Evolutionary conservation across 306 rosid species (phyloP).

Genomic region (Prunus mira): DNA sequence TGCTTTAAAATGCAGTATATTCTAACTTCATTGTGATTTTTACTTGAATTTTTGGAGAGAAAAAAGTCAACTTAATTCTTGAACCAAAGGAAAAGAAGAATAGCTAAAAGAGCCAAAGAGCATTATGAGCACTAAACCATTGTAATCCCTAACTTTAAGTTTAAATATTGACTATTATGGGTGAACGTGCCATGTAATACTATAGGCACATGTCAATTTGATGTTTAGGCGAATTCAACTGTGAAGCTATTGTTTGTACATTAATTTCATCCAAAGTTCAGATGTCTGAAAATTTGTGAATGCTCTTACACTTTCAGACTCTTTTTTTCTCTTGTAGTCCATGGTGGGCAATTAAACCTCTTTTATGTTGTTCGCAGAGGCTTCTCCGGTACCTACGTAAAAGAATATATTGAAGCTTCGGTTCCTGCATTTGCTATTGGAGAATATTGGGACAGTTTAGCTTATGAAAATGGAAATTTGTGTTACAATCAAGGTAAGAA

Average conservation of each 20-base stretch:
- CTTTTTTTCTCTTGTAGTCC: neutral
- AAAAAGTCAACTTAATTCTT: neutral
- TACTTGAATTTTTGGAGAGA: neutral
- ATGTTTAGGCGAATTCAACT: neutral
- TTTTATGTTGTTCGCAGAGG: conserved; percentile 49
- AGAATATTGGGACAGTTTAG: conserved; percentile 82
- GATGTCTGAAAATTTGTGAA: neutral
- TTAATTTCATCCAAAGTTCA: neutral
- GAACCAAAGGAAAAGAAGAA: neutral
- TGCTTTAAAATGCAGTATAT: neutral
- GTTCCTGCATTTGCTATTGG: conserved; percentile 70
- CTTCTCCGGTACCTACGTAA: conserved; percentile 63
- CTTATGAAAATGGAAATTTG: conserved; percentile 61
- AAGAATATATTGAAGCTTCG: conserved; percentile 72
- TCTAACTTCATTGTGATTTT: neutral
- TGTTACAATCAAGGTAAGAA: conserved; percentile 70
- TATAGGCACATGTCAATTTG: neutral
- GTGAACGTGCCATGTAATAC: neutral
- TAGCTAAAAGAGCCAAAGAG: neutral
- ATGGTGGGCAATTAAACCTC: conserved; percentile 3
- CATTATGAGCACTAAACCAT: neutral
- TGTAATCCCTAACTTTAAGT: neutral
- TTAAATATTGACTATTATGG: neutral
- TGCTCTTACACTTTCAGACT: neutral
- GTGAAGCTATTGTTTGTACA: too few relatives aligned